Evolutionary conservation across 1,284 basidiomycete species (phyloP).

Genomic region (Coniferiporia weirii): DNA sequence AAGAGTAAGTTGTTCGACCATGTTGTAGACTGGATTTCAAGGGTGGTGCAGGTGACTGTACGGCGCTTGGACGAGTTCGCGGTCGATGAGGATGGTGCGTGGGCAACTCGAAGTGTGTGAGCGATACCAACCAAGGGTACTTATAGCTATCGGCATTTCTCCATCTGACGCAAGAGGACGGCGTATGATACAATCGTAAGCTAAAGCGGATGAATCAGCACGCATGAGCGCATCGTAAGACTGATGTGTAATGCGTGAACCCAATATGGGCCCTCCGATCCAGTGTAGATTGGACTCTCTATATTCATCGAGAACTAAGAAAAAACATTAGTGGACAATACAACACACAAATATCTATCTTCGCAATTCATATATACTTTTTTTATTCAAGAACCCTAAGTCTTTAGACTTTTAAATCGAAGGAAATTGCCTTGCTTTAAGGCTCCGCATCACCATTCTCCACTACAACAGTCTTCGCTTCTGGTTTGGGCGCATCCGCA

Average conservation of each 20-base stretch:
- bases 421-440: background rate
- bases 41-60: background rate
- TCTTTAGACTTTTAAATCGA: too few relatives aligned
- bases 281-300: background rate
- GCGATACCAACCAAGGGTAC: background rate
- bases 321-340: background rate
- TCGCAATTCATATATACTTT: background rate
- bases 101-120: background rate
- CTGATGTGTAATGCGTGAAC: too few relatives aligned
- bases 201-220: background rate
- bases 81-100: background rate
- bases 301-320: background rate
- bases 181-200: background rate
- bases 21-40: background rate
- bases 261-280: too few relatives aligned
- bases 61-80: too few relatives aligned
- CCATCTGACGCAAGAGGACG: background rate
- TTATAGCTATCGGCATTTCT: background rate
- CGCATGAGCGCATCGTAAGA: background rate
- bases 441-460: background rate
- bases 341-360: background rate
- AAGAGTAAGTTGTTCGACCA: conserved; percentile 36
- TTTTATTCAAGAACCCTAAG: background rate
- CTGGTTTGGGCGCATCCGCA: background rate
- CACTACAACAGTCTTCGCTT: background rate